Base-by-base conservation (phyloP, 2,329 filamentous ascomycete species). In the Chrysoporthe cubensis region DNA sequence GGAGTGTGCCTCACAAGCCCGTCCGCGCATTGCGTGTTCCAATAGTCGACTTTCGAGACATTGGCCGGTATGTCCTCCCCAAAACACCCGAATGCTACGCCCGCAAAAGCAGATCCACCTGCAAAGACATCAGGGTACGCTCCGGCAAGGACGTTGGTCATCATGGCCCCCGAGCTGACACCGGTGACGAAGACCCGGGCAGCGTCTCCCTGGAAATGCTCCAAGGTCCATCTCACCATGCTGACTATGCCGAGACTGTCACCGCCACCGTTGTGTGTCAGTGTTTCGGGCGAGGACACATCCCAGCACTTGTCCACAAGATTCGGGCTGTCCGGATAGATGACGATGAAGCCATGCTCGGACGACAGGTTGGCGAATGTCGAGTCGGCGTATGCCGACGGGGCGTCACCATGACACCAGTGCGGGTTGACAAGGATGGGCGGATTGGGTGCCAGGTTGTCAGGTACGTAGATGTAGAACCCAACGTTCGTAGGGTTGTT, bases 351-450 rank as follows among this genome's bases (percentile, higher is more conserved):
- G 52, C 85, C 87, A 65, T 87, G 80, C 58, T 79, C 73, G 68
- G 84, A 83, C 6, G 87, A 84, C 13, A 87, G 78, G 1, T 79
- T 78, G 26, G 84, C 83, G 75, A 86, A 90, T 14, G 84, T 83
- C 6, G 83, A 85, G 43, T 79, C 80, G 4, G 73, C 75, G 75
- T 83, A 86, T 72, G 82, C 84, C 2, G 81, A 81, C 46, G 79
- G 75, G 2, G 83, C 87, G 2, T 81, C 82, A 37, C 87, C 86
- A 60, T 81, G 80, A 77, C 87, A 89, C 80, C 83, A 87, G 78
- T 88, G 83, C 46, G 84, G 82, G 69, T 83, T 86, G 44, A 88
- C 84, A 14, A 88, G 78, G 61, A 88, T 78, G 2, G 83, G 81
- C 0, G 86, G 85, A 6, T 75, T 80, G 1, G 79, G 62, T 2